Base-by-base conservation (phyloP, 192 early-diverging fungal species). In the Chytriomyces sp. region DNA sequence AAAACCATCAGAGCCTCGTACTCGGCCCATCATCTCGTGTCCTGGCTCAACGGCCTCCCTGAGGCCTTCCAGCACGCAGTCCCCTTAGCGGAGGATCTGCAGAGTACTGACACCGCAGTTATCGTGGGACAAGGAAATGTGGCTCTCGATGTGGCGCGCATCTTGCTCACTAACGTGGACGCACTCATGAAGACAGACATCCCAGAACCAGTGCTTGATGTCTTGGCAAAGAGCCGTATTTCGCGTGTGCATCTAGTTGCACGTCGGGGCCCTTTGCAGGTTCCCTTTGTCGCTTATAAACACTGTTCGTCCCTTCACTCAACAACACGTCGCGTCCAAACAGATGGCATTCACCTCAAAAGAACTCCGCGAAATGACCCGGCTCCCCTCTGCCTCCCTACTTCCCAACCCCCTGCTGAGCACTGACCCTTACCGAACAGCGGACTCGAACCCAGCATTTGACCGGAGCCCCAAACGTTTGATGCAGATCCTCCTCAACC, bases 51-150 rank as follows among this genome's bases (percentile, higher is more conserved):
- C 76, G 97, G 97, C 0, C 66, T 89, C 22, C 63, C 63, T 2
- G 44, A 93, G 93, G 0, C 86, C 85, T 14, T 85, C 87, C 37
- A 84, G 84, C 55, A 67, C 87, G 39, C 68, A 93, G 44, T 33
- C 81, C 4, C 64, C 19, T 25, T 30, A 17, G 31, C 31, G 56
- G 91, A 94, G 75, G 77, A 96, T 33, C 65, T 40, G 17, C 25
- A 67, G 5, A n/a, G n/a, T n/a, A 84, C 83, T 0, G 95, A 97
- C 55, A 92, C 87, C 0, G 91, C 91, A 0, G 88, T 94, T 0
- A 81, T 97, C 1, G 81, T 99, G 39, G 97, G 95, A 2, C 93
- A 95, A 31, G 97, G 97, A 0, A 99, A 99, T 69, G 95, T 99
- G 0, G 94, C 94, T 0, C 77, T 98, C 55, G 95, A 98, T 82